Conservation (phyloP, 2,329 filamentous ascomycete genomes). For the Daldinia sp. region DNA sequence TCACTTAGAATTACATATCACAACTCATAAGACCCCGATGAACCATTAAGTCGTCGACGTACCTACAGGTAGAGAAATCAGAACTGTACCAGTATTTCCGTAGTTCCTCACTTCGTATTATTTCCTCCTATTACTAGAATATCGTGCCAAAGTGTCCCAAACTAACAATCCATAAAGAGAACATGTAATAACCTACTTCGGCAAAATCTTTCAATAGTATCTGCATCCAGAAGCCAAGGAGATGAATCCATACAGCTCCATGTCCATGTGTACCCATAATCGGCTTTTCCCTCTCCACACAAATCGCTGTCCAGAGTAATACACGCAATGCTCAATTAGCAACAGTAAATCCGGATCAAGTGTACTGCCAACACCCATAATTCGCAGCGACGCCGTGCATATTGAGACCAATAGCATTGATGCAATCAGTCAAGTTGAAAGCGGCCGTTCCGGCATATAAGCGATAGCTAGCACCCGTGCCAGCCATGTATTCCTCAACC, state of each 20-base stretch:
- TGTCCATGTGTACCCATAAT: neutral
- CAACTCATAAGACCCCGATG: neutral
- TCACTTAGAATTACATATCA: neutral
- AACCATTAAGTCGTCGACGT: neutral
- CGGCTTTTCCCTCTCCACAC: neutral
- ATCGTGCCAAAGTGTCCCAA: neutral
- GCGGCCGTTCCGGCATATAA: conserved; percentile 42
- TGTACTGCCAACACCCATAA: conserved; percentile 53
- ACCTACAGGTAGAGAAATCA: neutral
- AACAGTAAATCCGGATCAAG: conserved; percentile 29
- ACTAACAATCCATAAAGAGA: conserved; percentile 8
- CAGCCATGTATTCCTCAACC: conserved; percentile 31
- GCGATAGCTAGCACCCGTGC: conserved; percentile 39
- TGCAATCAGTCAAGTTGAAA: conserved; percentile 46
- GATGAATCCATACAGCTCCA: conserved; percentile 9
- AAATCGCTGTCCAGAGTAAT: neutral
- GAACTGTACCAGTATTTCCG: neutral
- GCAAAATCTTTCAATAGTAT: conserved; percentile 14
- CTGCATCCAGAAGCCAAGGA: conserved; percentile 15
- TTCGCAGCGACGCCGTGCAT: conserved; percentile 40
- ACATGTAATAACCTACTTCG: neutral
- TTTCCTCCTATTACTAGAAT: neutral
- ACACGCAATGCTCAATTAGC: neutral
- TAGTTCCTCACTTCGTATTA: neutral
- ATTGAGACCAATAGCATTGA: conserved; percentile 46